Evolutionary conservation across 2,329 filamentous ascomycete genomes (phyloP).

Genomic region (Malbranchea zuffiana): DNA sequence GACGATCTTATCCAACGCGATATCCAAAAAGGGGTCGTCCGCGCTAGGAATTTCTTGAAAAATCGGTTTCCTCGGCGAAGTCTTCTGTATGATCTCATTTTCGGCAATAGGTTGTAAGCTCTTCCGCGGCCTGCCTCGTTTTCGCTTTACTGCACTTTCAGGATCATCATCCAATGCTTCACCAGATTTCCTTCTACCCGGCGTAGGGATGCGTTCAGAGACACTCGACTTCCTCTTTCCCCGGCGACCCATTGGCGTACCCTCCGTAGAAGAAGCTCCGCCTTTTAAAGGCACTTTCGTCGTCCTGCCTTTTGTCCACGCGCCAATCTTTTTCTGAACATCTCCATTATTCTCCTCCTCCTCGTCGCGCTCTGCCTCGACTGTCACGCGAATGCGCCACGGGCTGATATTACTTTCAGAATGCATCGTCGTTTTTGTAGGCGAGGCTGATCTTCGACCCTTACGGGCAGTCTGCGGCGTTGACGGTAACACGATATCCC

Average conservation of each 20-base stretch:
- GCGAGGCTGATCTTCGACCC: constrained; percentile 21
- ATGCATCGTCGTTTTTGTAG: constrained; percentile 25
- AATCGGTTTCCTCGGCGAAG: constrained; percentile 4
- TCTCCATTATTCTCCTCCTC: constrained; percentile 31
- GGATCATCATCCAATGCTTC: constrained; percentile 20
- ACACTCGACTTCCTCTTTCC: constrained; percentile 35
- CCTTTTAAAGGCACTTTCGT: constrained; percentile 35
- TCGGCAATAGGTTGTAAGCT: constrained; percentile 17
- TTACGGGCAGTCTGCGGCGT: constrained; percentile 24
- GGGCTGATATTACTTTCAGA: constrained; percentile 35
- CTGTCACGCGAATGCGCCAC: constrained; percentile 39
- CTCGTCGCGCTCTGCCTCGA: constrained; percentile 38
- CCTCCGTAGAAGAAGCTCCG: constrained; percentile 22
- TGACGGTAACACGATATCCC: constrained; percentile 33
- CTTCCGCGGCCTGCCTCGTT: constrained; percentile 31
- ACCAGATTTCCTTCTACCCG: constrained; percentile 19
- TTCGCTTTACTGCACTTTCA: constrained; percentile 24
- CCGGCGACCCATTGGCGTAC: constrained; percentile 32
- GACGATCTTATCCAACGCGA: constrained; percentile 16
- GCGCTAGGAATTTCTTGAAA: constrained; percentile 10
- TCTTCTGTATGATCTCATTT: constrained; percentile 1
- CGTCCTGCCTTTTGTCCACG: constrained; percentile 23
- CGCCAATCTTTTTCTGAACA: constrained; percentile 20
- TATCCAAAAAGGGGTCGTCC: constrained; percentile 24
- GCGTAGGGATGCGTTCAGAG: constrained; percentile 25